Percentiles rank a stretch among this genome's conserved stretches.
Conservation (phyloP, 78 protist species). For the Cavenderia fasciculata region DNA sequence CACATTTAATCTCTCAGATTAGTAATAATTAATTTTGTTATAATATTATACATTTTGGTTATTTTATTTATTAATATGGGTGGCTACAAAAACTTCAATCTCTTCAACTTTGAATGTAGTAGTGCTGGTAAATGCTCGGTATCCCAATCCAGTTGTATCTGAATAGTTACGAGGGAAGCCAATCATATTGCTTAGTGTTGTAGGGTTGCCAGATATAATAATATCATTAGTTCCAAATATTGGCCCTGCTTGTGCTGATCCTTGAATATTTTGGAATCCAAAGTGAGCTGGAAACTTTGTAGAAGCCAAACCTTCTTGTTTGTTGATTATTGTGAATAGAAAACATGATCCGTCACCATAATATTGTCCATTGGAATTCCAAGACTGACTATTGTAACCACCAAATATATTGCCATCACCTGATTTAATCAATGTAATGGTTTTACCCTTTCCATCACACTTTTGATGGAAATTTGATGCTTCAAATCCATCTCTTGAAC, state of each 20-base stretch:
- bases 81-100: conserved; percentile 23
- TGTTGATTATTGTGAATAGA: background rate
- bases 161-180: background rate
- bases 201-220: background rate
- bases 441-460: conserved; percentile 19
- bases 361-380: conserved; percentile 4
- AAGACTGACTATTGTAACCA: background rate
- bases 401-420: conserved; percentile 27
- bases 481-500: conserved; percentile 6
- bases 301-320: background rate
- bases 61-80: too few relatives aligned
- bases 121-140: background rate
- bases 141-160: conserved; percentile 9
- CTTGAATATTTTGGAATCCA: background rate
- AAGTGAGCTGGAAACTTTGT: background rate
- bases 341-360: background rate
- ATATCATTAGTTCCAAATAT: background rate
- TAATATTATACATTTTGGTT: too few relatives aligned
- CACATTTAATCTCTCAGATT: too few relatives aligned
- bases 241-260: background rate
- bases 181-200: background rate
- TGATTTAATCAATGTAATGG: conserved; percentile 7
- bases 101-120: background rate
- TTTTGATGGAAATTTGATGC: conserved; percentile 9
- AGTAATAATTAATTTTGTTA: too few relatives aligned